Evolutionary conservation across 2,329 filamentous ascomycete genomes (phyloP), one percentile per base, ranked within the genome.

Genomic region (Phyllosticta citrichinensis): DNA sequence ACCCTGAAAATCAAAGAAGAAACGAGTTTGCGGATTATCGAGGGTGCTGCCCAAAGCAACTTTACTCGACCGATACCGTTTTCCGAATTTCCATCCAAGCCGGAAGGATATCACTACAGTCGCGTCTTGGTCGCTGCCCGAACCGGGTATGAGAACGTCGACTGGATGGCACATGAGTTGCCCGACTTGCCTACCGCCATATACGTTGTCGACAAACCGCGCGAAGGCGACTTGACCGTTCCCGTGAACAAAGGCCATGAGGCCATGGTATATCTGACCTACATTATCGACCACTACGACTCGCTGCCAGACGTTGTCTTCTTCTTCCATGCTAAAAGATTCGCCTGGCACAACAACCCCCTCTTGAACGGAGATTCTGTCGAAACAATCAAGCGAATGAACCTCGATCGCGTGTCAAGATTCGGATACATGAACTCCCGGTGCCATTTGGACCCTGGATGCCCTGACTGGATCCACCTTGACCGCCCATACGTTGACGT

Each of bases 211-310:
- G 78, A 84, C 64, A 79, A 80, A 62, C 77, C 81, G 1, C 6
- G 6, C 6, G 40, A 47, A n/a, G 40, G 40, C n/a, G 80, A 83
- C 62, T 67, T 81, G 20, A 80, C 81, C 65, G 75, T 81, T 0
- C 80, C 80, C 0, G 76, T 77, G 61, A 82, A 83, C 66, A 84
- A 84, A 69, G 84, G 84, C 33, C 81, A 84, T 66, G 84, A 87
- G 70, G 83, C 81, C 33, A 81, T 83, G 73, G 79, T 83, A 6
- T 86, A 87, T 67, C 75, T 85, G 47, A 81, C 78, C 50, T 86
- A 83, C 70, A 79, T 87, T 66, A 79, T 84, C 66, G 82, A 85
- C 68, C 78, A 81, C 69, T 87, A 87, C 72, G 77, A 86, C 63
- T 66, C 75, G 2, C 76, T 87, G 3, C 79, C 82, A 1, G 82